These are phyloP conservation scores for Nematocida homosporus DNA, from an alignment of 371 early-diverging fungal genomes.

Conservation along the genomic window DNA sequence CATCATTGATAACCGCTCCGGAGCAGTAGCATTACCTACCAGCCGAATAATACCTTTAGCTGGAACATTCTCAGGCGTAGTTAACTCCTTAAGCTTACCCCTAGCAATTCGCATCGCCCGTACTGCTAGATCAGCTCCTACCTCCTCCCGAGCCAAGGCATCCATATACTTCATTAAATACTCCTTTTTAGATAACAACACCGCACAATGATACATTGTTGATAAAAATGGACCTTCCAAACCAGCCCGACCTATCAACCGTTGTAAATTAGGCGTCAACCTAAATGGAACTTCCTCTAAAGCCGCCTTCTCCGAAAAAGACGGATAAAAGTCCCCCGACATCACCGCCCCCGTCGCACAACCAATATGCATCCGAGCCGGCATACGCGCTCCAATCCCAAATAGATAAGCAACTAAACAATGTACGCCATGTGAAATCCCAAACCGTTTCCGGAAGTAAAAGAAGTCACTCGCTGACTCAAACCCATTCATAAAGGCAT, in stretches of 20 bases:
- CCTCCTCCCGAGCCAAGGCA: constrained; percentile 39
- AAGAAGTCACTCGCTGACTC: constrained; percentile 41
- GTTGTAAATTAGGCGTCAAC: constrained; percentile 61
- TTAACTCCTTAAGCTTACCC: constrained; percentile 33
- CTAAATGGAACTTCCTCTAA: constrained; percentile 41
- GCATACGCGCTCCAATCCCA: constrained; percentile 47
- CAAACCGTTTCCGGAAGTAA: constrained; percentile 42
- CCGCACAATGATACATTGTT: constrained; percentile 50
- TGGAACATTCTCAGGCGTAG: background rate
- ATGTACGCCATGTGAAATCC: constrained; percentile 53
- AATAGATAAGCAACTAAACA: constrained; percentile 53
- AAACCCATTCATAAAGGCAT: constrained; percentile 16
- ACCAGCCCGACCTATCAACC: constrained; percentile 55
- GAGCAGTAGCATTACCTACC: constrained; percentile 42
- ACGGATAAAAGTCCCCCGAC: constrained; percentile 46
- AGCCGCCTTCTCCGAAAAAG: constrained; percentile 21
- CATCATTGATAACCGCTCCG: constrained; percentile 56
- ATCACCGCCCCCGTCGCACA: constrained; percentile 30
- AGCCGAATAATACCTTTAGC: constrained; percentile 36
- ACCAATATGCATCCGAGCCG: constrained; percentile 44
- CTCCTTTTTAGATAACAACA: constrained; percentile 21
- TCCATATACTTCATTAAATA: constrained; percentile 41
- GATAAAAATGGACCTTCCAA: constrained; percentile 61
- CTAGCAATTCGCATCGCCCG: constrained; percentile 13
- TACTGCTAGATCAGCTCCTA: constrained; percentile 26